A percentile compares a stretch with the other conserved stretches of the same genome.
These are phyloP conservation scores for Penicillium egyptiacum DNA, from an alignment of 495 filamentous ascomycete genomes.

Conservation along the genomic window DNA sequence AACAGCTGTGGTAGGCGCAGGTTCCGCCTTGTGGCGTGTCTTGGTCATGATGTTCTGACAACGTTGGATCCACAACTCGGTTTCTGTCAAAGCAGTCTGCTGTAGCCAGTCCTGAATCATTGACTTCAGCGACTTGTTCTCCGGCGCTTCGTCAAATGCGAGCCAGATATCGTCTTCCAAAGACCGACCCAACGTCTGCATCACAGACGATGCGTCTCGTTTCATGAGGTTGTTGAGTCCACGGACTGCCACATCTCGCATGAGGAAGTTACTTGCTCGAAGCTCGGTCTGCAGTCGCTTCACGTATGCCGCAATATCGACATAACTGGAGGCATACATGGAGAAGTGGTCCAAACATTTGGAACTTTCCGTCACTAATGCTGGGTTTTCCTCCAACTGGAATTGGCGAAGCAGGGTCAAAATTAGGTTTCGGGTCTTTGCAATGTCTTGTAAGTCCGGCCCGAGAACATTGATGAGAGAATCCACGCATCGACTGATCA, in stretches of 20 bases:
- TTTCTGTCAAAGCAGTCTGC: slow-evolving; percentile 77
- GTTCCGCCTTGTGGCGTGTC: slow-evolving; percentile 62
- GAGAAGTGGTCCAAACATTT: slow-evolving; percentile 88
- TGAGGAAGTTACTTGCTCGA: slow-evolving; percentile 59
- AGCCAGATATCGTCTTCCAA: slow-evolving; percentile 93
- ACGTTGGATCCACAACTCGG: slow-evolving; percentile 78
- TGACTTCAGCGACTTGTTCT: slow-evolving; percentile 72
- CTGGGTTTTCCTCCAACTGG: slow-evolving; percentile 69
- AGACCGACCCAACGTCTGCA: slow-evolving; percentile 67
- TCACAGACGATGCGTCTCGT: slow-evolving; percentile 75
- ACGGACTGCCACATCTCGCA: slow-evolving; percentile 80
- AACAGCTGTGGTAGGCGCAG: slow-evolving; percentile 42
- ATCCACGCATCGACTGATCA: slow-evolving; percentile 87
- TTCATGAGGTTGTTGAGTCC: slow-evolving; percentile 95
- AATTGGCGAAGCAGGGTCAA: slow-evolving; percentile 83
- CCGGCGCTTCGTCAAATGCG: slow-evolving; percentile 72
- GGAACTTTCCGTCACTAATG: slow-evolving; percentile 75
- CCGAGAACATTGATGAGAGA: slow-evolving; percentile 94
- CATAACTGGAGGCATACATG: slow-evolving; percentile 83
- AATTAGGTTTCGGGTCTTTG: slow-evolving; percentile 88
- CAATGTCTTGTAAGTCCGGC: slow-evolving; percentile 89
- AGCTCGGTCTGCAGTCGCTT: slow-evolving; percentile 76
- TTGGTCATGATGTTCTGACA: slow-evolving; percentile 88
- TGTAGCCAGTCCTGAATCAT: slow-evolving; percentile 89
- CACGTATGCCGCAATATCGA: slow-evolving; percentile 82